Percentiles rank a stretch among this genome's conserved stretches.
phyloP scores from a whole-genome alignment of 2,329 filamentous ascomycete species.

The Botrytis deweyae region DNA sequence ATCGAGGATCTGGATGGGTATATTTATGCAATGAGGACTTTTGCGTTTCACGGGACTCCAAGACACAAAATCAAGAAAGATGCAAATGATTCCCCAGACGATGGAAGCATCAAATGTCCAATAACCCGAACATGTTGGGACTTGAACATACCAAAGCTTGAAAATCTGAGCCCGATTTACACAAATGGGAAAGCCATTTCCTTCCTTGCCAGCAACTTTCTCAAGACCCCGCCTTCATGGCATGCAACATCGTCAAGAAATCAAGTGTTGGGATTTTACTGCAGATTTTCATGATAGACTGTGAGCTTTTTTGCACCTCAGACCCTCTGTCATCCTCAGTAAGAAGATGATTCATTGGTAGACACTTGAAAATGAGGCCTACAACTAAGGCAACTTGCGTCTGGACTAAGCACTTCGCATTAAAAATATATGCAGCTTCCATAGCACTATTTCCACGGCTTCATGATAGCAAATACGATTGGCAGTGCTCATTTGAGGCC shows the following conservation, averaged over 20 bases:
- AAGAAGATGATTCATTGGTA: neutral
- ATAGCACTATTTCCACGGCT: no score
- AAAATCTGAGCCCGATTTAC: neutral
- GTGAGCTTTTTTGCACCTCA: neutral
- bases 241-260: neutral
- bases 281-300: neutral
- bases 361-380: constrained; percentile 1
- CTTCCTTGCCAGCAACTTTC: neutral
- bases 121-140: no score
- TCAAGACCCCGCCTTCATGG: neutral
- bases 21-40: neutral
- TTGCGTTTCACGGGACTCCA: no score
- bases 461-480: neutral
- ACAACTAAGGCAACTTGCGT: neutral
- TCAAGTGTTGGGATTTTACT: neutral
- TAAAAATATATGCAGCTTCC: neutral
- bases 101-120: neutral
- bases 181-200: neutral
- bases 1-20: accelerated
- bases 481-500: neutral
- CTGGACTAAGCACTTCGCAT: neutral
- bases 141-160: neutral
- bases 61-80: neutral
- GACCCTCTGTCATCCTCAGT: neutral
- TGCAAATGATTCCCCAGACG: neutral